Evolutionary conservation across 345 rosid genomes (phyloP), one percentile per base, ranked within the genome.

Genomic region (Lepidium sativum): DNA sequence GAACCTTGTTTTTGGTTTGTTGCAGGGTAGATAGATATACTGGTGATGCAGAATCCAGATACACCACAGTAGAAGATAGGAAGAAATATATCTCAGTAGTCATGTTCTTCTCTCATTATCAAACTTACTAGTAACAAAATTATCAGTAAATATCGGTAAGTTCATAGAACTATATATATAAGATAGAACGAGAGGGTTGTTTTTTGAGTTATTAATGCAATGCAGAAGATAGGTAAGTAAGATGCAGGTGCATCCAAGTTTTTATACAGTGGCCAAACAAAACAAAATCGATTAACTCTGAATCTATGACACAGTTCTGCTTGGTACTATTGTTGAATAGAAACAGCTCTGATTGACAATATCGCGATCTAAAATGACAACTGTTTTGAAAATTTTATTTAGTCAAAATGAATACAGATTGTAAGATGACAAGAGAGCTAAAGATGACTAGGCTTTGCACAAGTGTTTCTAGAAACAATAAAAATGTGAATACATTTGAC

Each of bases 11-110:
- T 41, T 1, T 70, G 69, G 27, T 58, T 70, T 77, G 51, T 70
- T 81, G 76, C 78, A 78, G 82, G 65, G 64, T 71, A 63, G 73
- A 67, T 62, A 67, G 70, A 66, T 43, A 75, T 56, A 65, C 56
- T 70, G 57, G 60, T 10, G 68, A 60, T 56, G 47, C n/a, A 52
- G 53, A 20, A 37, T 50, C 66, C 18, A 52, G 63, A 38, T 35
- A 40, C 17, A 52, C 37, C 18, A 68, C 60, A 18, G 65, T 64
- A 37, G 18, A 38, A 56, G 69, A 63, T 63, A 55, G 70, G 64
- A 63, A 56, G 56, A 71, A 56, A 48, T 51, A 59, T 67, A 51
- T n/a, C n/a, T n/a, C n/a, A n/a, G n/a, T n/a, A n/a, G n/a, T 55
- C 13, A 55, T 51, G 21, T 47, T 39, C 60, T 27, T 53, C 71